Percentiles rank a stretch among this genome's conserved stretches.
phyloP scores from a whole-genome alignment of 2,329 filamentous ascomycete species.

The Fragosphaeria purpurea region DNA sequence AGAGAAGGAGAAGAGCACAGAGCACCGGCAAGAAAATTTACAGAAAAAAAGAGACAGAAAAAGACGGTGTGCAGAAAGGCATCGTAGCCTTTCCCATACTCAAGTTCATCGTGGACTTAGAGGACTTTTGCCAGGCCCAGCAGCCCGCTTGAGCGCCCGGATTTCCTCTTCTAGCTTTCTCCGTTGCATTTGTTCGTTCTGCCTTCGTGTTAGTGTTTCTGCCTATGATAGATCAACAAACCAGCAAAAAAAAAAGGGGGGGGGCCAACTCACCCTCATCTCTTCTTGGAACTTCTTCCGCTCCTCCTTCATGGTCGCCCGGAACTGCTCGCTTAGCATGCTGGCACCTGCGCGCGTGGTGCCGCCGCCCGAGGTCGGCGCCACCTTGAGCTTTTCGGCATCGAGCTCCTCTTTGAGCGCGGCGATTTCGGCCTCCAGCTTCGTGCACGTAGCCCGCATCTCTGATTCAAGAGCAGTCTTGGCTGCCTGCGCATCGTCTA shows the following conservation, averaged over 20 bases:
- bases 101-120: slow-evolving; percentile 25
- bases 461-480: slow-evolving; percentile 29
- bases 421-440: slow-evolving; percentile 32
- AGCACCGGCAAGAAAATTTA: neutral
- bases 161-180: slow-evolving; percentile 43
- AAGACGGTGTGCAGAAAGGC: neutral
- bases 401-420: slow-evolving; percentile 44
- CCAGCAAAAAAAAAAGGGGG: neutral
- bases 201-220: slow-evolving; percentile 19
- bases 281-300: slow-evolving; percentile 48
- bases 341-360: slow-evolving; percentile 33
- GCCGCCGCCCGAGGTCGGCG: slow-evolving; percentile 22
- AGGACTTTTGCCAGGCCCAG: slow-evolving; percentile 32
- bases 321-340: slow-evolving; percentile 47
- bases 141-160: slow-evolving; percentile 30
- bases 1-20: neutral
- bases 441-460: slow-evolving; percentile 23
- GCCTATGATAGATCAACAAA: too few relatives aligned
- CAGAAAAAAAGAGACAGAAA: neutral
- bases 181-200: slow-evolving; percentile 40
- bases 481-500: slow-evolving; percentile 30
- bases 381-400: slow-evolving; percentile 34
- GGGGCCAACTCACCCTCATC: slow-evolving; percentile 30
- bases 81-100: neutral
- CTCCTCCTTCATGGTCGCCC: slow-evolving; percentile 46